Evolutionary conservation across 179 eudicot species (phyloP).

Genomic region (Silene noctiflora): DNA sequence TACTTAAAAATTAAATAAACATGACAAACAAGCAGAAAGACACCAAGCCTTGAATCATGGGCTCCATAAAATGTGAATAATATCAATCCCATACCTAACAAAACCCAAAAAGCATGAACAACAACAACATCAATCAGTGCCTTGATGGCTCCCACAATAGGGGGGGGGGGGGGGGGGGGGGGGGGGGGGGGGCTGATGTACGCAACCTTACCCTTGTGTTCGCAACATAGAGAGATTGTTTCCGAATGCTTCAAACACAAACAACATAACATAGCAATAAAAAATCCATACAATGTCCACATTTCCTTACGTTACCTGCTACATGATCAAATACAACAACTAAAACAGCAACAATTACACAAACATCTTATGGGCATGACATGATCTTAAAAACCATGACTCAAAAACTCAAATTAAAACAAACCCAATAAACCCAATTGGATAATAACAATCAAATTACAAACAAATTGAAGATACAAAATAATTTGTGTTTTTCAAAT

Average conservation of each 20-base stretch:
- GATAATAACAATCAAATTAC: neutral
- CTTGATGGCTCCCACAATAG: no score
- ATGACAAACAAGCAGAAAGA: constrained; percentile 2
- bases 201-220: no score
- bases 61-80: neutral
- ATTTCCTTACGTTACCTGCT: neutral
- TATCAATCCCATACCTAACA: constrained; percentile 13
- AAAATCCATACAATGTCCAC: neutral
- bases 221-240: no score
- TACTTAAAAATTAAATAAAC: constrained; percentile 4
- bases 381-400: constrained; percentile 4
- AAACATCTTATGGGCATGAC: constrained; percentile 33
- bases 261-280: constrained; percentile 1
- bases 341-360: constrained; percentile 13
- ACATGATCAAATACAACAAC: neutral
- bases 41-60: constrained; percentile 11
- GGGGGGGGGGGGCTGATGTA: no score
- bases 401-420: neutral
- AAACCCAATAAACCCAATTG: constrained; percentile 10
- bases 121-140: no score
- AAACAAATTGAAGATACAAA: neutral
- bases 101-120: neutral
- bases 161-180: no score
- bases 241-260: no score
- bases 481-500: neutral